Evolutionary conservation across 805 yeast species (phyloP).

Genomic region (Starmerella bombicola): DNA sequence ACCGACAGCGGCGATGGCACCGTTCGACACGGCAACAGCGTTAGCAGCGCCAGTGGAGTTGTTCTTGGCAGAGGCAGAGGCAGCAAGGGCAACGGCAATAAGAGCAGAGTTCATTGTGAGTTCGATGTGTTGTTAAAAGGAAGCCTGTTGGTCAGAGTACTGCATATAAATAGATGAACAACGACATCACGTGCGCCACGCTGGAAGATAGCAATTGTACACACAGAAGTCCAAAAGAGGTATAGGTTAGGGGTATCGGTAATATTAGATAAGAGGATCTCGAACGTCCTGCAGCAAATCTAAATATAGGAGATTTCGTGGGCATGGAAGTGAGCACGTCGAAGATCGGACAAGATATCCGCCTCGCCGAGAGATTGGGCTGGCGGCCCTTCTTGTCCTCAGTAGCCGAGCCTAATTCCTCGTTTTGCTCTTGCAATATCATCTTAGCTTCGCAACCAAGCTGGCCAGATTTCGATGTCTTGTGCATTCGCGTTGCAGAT

Average conservation of each 20-base stretch:
- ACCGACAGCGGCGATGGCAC: constrained; percentile 17
- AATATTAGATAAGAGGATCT: no score
- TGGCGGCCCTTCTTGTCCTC: no score
- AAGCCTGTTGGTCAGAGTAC: not conserved
- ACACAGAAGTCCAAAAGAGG: not conserved
- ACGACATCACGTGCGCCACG: not conserved
- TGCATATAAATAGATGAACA: not conserved
- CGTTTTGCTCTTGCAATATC: no score
- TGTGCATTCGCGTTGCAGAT: no score
- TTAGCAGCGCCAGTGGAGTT: constrained; percentile 5
- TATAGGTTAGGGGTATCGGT: not conserved
- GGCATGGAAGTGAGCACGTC: no score
- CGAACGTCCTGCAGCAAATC: no score
- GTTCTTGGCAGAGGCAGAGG: constrained; percentile 11
- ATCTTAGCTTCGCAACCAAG: no score
- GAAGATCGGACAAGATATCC: no score
- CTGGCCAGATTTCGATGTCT: no score
- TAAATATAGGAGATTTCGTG: no score
- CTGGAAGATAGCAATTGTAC: not conserved
- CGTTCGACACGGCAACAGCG: constrained; percentile 10
- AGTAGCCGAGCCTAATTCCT: no score
- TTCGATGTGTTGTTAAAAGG: not conserved
- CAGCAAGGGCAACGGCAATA: constrained; percentile 32
- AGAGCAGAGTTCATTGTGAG: constrained; percentile 33
- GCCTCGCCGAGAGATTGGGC: no score